These are phyloP conservation scores for Tillandsia leiboldiana DNA, from an alignment of 176 grass and related monocot genomes.

Conservation along the genomic window DNA sequence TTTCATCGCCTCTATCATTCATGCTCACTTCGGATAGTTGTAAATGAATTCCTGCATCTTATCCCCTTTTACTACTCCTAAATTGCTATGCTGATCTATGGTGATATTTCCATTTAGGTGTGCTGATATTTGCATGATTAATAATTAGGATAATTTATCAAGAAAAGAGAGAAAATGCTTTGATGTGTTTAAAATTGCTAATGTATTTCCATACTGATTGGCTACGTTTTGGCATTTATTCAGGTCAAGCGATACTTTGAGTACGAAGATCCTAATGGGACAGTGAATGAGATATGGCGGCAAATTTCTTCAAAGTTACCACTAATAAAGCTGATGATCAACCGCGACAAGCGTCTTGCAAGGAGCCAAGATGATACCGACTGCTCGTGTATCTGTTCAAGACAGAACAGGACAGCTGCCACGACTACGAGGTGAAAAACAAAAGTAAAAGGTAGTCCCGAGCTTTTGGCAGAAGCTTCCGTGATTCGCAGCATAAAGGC, in stretches of 20 bases:
- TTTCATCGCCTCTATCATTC: neutral
- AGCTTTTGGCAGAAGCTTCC: no score
- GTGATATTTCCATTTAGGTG: no score
- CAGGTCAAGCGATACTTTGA: constrained; percentile 84
- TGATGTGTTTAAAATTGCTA: neutral
- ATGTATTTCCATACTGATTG: neutral
- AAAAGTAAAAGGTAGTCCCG: no score
- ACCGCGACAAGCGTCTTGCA: constrained; percentile 66
- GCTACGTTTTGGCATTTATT: neutral
- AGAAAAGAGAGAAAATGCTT: neutral
- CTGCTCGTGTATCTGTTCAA: constrained; percentile 77
- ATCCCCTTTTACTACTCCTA: no score
- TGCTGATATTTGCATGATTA: no score
- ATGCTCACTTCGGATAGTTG: neutral
- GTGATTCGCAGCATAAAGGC: no score
- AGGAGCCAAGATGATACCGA: constrained; percentile 37
- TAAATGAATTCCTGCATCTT: no score
- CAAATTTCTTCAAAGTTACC: constrained; percentile 77
- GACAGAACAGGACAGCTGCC: constrained; percentile 19
- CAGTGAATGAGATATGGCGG: constrained; percentile 86
- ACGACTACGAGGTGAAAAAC: constrained; percentile 19
- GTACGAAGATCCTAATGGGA: constrained; percentile 71
- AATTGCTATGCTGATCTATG: no score
- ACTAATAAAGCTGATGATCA: constrained; percentile 72
- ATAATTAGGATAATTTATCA: no score